phyloP scores from a whole-genome alignment of 2,329 filamentous ascomycete species.

The Phialophora tarda region DNA sequence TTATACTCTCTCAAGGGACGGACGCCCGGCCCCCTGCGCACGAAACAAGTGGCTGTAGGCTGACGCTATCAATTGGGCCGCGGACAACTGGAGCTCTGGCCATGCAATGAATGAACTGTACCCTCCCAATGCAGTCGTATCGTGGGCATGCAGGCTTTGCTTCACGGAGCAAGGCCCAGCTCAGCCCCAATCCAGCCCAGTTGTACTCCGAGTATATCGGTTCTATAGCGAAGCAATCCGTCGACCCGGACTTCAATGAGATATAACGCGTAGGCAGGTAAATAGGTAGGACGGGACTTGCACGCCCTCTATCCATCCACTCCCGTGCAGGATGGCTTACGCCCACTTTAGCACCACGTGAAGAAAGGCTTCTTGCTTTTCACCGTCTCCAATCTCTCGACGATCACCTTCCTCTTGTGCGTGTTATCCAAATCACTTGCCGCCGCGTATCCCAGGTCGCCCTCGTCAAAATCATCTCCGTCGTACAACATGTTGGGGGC shows the following conservation, averaged over 20 bases:
- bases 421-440: slow-evolving; percentile 87
- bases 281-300: background rate
- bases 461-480: slow-evolving; percentile 76
- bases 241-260: background rate
- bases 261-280: background rate
- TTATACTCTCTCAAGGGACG: background rate
- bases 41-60: background rate
- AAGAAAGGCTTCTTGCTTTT: slow-evolving; percentile 96
- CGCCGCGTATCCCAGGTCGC: slow-evolving; percentile 91
- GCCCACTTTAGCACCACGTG: slow-evolving; percentile 32
- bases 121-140: background rate
- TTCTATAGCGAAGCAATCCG: background rate
- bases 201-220: background rate
- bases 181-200: background rate
- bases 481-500: slow-evolving; percentile 31
- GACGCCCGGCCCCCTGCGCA: background rate
- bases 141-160: background rate
- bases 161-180: background rate
- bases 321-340: background rate
- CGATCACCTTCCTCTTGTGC: slow-evolving; percentile 90
- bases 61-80: background rate
- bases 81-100: background rate
- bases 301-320: background rate
- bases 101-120: background rate
- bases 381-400: slow-evolving; percentile 92